Base-by-base conservation (phyloP, 495 filamentous ascomycete species). In the Neurospora sp. region DNA sequence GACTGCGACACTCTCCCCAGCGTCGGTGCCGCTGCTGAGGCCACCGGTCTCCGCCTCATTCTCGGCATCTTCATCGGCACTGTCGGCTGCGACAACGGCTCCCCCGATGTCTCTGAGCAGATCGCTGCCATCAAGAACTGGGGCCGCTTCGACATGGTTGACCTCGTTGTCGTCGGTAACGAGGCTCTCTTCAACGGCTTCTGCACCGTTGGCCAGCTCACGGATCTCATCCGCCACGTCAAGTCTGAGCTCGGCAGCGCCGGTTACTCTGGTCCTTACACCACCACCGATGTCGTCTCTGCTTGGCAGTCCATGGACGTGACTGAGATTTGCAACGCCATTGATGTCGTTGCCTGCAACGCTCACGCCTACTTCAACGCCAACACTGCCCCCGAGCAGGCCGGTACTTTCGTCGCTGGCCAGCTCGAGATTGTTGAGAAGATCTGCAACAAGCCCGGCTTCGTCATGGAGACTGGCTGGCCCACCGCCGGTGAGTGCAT, bases 341-440 rank as follows among this genome's bases (percentile, higher is more conserved):
- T 97, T 72, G 95, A 98, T 82, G 83, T 94, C 72, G 84, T 92
- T 41, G 92, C 92, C 82, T 86, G 86, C 81, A 97, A 97, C 87
- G 89, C 95, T 79, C 95, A 98, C 82, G 90, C 94, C 81, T 98
- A 92, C 90, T 98, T 97, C 91, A 94, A 96, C 88, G 75, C 89
- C 69, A 79, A 84, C 59, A 87, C 90, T 59, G 75, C 79, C 71
- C 87, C 94, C 69, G 76, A 77, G 3, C 71, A 87, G 66, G 95
- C 94, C 69, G 95, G 95, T 81, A 77, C 80, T 44, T 97, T 97
- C 82, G 90, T 92, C 73, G 79, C 82, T 54, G 72, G 80, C 74
- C 89, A 96, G 86, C 86, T 95, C 72, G 81, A 85, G 14, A 80
- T 90, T 75, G 88, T 96, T 69, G 86, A 90, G 77, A 78, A 77